Percentiles rank a stretch among this genome's conserved stretches.
phyloP scores from a whole-genome alignment of 1,139 yeast genomes.

The Debaryomyces singareniensis region DNA sequence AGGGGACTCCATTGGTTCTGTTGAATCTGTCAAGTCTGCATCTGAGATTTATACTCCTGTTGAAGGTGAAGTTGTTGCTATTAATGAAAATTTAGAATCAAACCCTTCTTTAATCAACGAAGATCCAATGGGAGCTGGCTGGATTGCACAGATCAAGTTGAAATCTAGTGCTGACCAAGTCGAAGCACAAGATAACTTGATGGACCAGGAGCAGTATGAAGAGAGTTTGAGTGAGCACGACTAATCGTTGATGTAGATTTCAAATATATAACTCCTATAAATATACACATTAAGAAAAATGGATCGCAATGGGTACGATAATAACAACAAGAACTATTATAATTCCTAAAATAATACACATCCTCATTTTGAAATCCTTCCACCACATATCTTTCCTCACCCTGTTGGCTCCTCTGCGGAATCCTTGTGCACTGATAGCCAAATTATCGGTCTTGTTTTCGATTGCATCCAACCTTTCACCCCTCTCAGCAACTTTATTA shows the following conservation, averaged over 20 bases:
- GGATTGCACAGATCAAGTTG: slow-evolving; percentile 78
- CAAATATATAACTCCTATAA: neutral
- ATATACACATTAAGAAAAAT: slow-evolving; percentile 33
- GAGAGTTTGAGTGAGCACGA: slow-evolving; percentile 44
- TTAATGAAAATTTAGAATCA: slow-evolving; percentile 59
- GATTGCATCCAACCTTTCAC: slow-evolving; percentile 87
- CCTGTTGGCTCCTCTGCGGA: slow-evolving; percentile 94
- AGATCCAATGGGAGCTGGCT: slow-evolving; percentile 91
- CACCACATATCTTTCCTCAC: slow-evolving; percentile 99
- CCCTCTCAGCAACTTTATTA: slow-evolving; percentile 90
- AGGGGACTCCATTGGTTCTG: slow-evolving; percentile 87
- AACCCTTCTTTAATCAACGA: slow-evolving; percentile 74
- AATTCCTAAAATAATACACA: slow-evolving; percentile 79
- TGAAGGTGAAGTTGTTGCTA: slow-evolving; percentile 66
- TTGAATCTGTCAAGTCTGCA: slow-evolving; percentile 92
- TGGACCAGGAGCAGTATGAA: slow-evolving; percentile 56
- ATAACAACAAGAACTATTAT: slow-evolving; percentile 80
- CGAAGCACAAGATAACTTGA: slow-evolving; percentile 25
- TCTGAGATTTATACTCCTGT: slow-evolving; percentile 91
- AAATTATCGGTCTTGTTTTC: slow-evolving; percentile 93
- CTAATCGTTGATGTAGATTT: neutral
- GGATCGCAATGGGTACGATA: slow-evolving; percentile 91
- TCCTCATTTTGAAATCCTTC: slow-evolving; percentile 95
- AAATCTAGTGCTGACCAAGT: slow-evolving; percentile 21
- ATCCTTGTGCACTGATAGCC: slow-evolving; percentile 91